Conservation (phyloP, 768 basidiomycete genomes). For the Rhodotorula taiwanensis region DNA sequence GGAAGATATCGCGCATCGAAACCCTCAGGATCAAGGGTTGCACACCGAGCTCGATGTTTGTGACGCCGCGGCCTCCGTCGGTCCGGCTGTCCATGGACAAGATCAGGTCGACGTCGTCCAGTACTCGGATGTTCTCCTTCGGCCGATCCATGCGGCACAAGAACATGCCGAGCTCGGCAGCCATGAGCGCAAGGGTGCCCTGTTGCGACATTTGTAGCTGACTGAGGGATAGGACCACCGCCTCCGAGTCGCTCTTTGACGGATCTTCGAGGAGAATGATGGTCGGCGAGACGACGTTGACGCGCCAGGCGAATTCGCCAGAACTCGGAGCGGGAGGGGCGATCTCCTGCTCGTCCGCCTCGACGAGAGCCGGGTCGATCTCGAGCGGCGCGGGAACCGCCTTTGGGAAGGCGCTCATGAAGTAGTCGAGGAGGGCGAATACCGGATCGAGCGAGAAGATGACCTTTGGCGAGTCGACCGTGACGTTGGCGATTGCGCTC, state of each 20-base stretch:
- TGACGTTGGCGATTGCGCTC: slow-evolving; percentile 68
- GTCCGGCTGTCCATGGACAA: slow-evolving; percentile 75
- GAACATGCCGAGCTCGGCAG: slow-evolving; percentile 85
- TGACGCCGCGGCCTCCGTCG: slow-evolving; percentile 54
- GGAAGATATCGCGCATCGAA: slow-evolving; percentile 86
- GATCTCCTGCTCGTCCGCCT: slow-evolving; percentile 30
- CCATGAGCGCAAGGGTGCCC: slow-evolving; percentile 72
- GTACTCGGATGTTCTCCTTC: slow-evolving; percentile 76
- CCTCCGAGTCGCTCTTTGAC: slow-evolving; percentile 66
- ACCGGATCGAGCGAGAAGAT: slow-evolving; percentile 89
- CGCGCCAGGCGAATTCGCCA: slow-evolving; percentile 56
- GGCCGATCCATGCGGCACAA: slow-evolving; percentile 73
- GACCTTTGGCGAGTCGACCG: slow-evolving; percentile 84
- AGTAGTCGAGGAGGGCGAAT: slow-evolving; percentile 79
- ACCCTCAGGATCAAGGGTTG: slow-evolving; percentile 85
- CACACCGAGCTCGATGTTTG: slow-evolving; percentile 70
- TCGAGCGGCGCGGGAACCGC: slow-evolving; percentile 10
- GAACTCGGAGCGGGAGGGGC: slow-evolving; percentile 19
- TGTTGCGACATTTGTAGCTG: slow-evolving; percentile 86
- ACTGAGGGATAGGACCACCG: slow-evolving; percentile 74
- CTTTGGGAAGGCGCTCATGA: slow-evolving; percentile 54
- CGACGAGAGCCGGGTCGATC: slow-evolving; percentile 28
- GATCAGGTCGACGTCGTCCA: slow-evolving; percentile 85
- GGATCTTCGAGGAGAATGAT: slow-evolving; percentile 84
- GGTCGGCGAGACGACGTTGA: slow-evolving; percentile 85